Evolutionary conservation across 2,329 filamentous ascomycete species (phyloP).

Genomic region (Cladophialophora carrionii): DNA sequence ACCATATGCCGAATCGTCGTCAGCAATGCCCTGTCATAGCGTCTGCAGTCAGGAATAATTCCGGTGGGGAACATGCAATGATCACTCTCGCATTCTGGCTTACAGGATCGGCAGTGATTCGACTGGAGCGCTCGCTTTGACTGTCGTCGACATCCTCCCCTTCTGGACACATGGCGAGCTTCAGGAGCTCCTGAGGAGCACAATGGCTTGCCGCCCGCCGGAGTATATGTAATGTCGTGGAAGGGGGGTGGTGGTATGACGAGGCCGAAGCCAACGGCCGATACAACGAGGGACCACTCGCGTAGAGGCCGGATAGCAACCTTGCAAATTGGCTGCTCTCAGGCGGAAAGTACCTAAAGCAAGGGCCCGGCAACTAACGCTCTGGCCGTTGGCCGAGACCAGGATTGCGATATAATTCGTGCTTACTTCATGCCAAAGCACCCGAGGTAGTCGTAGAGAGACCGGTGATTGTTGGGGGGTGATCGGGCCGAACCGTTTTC

Average conservation of each 20-base stretch:
- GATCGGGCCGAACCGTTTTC: conserved; percentile 18
- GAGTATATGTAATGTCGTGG: not conserved
- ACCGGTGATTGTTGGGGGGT: conserved; percentile 1
- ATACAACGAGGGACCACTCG: not conserved
- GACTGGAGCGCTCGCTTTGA: conserved; percentile 12
- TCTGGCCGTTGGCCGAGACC: not conserved
- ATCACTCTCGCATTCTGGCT: not conserved
- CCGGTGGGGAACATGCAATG: not conserved
- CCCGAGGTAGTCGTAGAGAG: not conserved
- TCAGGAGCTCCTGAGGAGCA: not conserved
- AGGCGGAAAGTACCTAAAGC: conserved; percentile 2
- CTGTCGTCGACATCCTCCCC: conserved; percentile 8
- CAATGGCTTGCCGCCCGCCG: not conserved
- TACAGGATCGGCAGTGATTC: conserved; percentile 16
- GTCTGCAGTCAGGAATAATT: not conserved
- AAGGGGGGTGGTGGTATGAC: not conserved
- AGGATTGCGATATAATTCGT: not conserved
- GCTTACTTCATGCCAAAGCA: conserved; percentile 11
- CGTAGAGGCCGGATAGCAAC: not conserved
- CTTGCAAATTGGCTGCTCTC: not conserved
- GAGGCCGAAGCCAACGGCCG: not conserved
- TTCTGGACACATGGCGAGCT: conserved; percentile 3
- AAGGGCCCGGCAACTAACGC: not conserved
- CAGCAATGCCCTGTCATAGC: conserved; percentile 19
- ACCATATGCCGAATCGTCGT: conserved; percentile 31